These are phyloP conservation scores for Areca catechu DNA, from an alignment of 176 grass and related monocot species.

Conservation along the genomic window DNA sequence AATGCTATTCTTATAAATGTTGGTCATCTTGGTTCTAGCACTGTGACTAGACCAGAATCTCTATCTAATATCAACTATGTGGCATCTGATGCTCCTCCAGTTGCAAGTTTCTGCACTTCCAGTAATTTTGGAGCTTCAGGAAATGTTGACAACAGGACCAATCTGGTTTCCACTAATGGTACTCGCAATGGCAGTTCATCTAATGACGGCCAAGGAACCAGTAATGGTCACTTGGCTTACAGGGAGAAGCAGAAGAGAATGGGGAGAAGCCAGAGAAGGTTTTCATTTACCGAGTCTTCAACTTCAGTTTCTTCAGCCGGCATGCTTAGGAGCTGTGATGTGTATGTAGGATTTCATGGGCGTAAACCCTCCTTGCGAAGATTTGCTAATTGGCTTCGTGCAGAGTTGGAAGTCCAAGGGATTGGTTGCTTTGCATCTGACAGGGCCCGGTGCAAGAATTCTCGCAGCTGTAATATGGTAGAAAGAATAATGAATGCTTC, in stretches of 20 bases:
- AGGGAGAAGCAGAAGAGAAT: constrained; percentile 51
- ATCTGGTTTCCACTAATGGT: constrained; percentile 44
- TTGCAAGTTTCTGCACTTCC: constrained; percentile 47
- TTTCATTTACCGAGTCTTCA: constrained; percentile 26
- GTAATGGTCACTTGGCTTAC: constrained; percentile 23
- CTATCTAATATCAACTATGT: constrained; percentile 25
- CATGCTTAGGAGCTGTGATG: constrained; percentile 55
- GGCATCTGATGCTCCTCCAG: constrained; percentile 44
- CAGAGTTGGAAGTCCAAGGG: constrained; percentile 86
- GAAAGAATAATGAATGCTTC: constrained; percentile 90
- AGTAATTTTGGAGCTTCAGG: constrained; percentile 64
- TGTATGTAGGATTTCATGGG: constrained; percentile 95
- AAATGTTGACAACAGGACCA: constrained; percentile 43
- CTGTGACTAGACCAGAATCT: constrained; percentile 18
- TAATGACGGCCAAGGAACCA: constrained; percentile 24
- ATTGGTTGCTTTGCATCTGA: constrained; percentile 91
- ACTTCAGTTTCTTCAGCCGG: constrained; percentile 48
- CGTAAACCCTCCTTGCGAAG: constrained; percentile 68
- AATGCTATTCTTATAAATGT: constrained; percentile 27
- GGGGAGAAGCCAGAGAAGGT: constrained; percentile 31
- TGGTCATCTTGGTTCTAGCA: constrained; percentile 33
- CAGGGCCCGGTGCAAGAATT: constrained; percentile 64
- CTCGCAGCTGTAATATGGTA: constrained; percentile 52
- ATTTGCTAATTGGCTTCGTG: constrained; percentile 84
- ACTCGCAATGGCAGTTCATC: constrained; percentile 51